Conservation (phyloP, 2,329 filamentous ascomycete genomes). For the Beauveria sp. region DNA sequence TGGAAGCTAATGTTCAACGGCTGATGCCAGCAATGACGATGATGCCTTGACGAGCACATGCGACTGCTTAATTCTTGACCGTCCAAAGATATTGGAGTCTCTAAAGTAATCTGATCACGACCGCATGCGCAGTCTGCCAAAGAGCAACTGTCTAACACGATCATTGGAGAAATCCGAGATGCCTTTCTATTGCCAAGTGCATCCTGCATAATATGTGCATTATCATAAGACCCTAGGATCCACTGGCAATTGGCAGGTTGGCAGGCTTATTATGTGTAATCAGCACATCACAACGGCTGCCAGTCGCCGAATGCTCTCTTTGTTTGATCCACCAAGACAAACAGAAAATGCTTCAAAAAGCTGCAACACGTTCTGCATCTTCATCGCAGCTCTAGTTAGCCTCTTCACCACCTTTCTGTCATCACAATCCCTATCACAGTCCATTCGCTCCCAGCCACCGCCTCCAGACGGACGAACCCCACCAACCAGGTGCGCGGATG, state of each 20-base stretch:
- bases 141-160: too few relatives aligned
- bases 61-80: too few relatives aligned
- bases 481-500: not conserved
- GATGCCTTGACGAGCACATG: too few relatives aligned
- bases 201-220: too few relatives aligned
- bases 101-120: too few relatives aligned
- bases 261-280: not conserved
- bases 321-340: not conserved
- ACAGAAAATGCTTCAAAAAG: not conserved
- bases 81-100: too few relatives aligned
- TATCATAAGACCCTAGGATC: too few relatives aligned
- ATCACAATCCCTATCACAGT: not conserved
- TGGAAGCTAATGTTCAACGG: too few relatives aligned
- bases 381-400: not conserved
- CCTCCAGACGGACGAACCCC: not conserved
- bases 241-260: not conserved
- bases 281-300: not conserved
- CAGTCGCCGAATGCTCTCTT: not conserved
- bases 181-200: too few relatives aligned
- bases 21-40: too few relatives aligned
- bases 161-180: too few relatives aligned
- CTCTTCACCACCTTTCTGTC: not conserved
- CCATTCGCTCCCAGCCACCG: not conserved
- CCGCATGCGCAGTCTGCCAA: too few relatives aligned
- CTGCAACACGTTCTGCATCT: not conserved